These are phyloP conservation scores for Termitomyces sp. DNA, from an alignment of 768 basidiomycete species.

Conservation along the genomic window DNA sequence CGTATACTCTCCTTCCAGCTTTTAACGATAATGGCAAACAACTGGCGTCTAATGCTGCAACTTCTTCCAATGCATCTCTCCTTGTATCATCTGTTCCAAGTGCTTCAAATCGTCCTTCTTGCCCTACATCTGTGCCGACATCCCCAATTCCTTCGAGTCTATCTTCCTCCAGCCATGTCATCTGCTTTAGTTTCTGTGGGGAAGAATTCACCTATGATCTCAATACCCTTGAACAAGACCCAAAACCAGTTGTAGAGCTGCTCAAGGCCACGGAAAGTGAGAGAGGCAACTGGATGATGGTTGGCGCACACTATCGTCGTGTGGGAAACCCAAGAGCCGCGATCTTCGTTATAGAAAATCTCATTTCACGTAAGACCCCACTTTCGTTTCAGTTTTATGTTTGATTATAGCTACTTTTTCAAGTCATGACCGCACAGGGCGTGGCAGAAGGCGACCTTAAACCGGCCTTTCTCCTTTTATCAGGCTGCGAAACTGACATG, in stretches of 20 bases:
- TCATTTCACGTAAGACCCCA: slow-evolving; percentile 39
- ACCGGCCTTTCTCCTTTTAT: slow-evolving; percentile 47
- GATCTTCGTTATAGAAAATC: slow-evolving; percentile 33
- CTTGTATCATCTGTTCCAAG: background rate
- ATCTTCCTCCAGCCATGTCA: slow-evolving; percentile 8
- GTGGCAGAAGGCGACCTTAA: slow-evolving; percentile 34
- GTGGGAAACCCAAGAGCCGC: slow-evolving; percentile 41
- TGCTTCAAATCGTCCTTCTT: background rate
- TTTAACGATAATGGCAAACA: background rate
- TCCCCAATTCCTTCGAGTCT: background rate
- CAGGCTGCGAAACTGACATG: slow-evolving; percentile 50
- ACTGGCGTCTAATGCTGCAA: slow-evolving; percentile 6
- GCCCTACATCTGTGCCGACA: background rate
- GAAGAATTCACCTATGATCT: slow-evolving; percentile 39
- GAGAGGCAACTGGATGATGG: slow-evolving; percentile 51
- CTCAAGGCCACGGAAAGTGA: slow-evolving; percentile 40
- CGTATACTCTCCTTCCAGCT: slow-evolving; percentile 1
- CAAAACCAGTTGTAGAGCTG: slow-evolving; percentile 37
- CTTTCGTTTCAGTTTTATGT: background rate
- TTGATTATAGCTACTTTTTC: slow-evolving; percentile 1
- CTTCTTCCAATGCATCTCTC: background rate
- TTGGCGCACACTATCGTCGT: slow-evolving; percentile 48
- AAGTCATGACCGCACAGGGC: slow-evolving; percentile 36
- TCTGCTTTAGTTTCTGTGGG: slow-evolving; percentile 33
- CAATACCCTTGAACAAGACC: slow-evolving; percentile 35